Conservation (phyloP, 1,284 basidiomycete genomes). For the Apiotrichum sp. region DNA sequence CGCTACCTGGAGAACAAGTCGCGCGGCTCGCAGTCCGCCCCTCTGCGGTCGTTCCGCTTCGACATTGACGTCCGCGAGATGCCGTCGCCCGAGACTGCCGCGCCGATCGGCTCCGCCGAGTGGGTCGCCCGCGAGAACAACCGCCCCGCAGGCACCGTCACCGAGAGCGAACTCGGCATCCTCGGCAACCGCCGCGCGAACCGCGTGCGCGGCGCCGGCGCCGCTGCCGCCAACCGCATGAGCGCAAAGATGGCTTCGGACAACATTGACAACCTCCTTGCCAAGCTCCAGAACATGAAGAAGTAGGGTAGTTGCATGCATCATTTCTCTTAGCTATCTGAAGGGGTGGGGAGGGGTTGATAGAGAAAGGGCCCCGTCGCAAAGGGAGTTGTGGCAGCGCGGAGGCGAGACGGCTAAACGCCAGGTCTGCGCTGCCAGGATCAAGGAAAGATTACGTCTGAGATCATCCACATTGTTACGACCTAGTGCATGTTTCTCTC, state of each 20-base stretch:
- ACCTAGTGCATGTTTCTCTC: too few relatives aligned
- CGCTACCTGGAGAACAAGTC: conserved; percentile 1
- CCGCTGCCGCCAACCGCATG: background rate
- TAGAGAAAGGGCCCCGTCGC: too few relatives aligned
- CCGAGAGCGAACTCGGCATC: conserved; percentile 9
- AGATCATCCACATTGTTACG: too few relatives aligned
- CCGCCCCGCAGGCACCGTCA: background rate
- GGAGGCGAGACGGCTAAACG: too few relatives aligned
- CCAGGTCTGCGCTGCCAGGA: too few relatives aligned
- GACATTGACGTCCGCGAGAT: conserved; percentile 26
- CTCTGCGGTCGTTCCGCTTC: conserved; percentile 36
- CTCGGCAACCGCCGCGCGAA: conserved; percentile 6
- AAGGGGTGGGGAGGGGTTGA: too few relatives aligned
- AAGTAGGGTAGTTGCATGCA: conserved; percentile 1
- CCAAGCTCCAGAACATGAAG: conserved; percentile 3
- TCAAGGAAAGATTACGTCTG: too few relatives aligned
- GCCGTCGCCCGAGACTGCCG: conserved; percentile 4
- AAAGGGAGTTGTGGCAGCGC: too few relatives aligned
- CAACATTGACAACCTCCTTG: conserved; percentile 3
- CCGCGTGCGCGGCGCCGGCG: conserved; percentile 1
- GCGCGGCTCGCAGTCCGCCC: conserved; percentile 12
- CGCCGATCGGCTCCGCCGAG: conserved; percentile 1
- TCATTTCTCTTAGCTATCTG: background rate
- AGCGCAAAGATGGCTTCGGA: background rate
- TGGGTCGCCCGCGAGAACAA: conserved; percentile 13